These are phyloP conservation scores for Seiridium cupressi DNA, from an alignment of 2,329 filamentous ascomycete genomes.

Conservation along the genomic window DNA sequence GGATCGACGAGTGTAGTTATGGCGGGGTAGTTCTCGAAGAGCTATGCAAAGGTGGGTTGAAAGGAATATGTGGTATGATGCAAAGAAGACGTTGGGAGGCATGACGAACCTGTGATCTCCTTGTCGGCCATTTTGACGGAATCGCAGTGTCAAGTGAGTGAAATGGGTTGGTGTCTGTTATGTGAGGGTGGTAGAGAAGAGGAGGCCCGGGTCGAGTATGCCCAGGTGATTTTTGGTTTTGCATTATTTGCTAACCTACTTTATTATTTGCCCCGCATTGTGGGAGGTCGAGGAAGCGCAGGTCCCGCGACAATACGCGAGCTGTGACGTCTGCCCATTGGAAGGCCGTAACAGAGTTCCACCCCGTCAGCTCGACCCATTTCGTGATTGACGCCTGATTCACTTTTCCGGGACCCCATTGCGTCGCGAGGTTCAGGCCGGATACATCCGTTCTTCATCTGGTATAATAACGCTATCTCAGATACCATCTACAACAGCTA, in stretches of 20 bases:
- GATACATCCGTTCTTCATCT: no score
- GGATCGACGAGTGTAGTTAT: constrained; percentile 1
- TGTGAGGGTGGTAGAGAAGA: background rate
- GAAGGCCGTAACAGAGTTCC: background rate
- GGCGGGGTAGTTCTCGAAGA: constrained; percentile 18
- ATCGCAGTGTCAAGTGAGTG: background rate
- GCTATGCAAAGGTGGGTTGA: background rate
- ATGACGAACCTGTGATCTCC: constrained; percentile 17
- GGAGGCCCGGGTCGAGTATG: background rate
- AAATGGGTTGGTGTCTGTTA: background rate
- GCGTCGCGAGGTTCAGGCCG: no score
- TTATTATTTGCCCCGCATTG: constrained; percentile 6
- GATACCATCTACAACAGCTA: no score
- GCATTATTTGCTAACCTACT: constrained; percentile 5
- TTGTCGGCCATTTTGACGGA: constrained; percentile 20
- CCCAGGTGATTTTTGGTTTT: constrained; percentile 2
- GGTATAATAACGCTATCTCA: no score
- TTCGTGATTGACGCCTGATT: background rate
- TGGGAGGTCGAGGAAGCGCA: background rate
- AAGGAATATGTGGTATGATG: background rate
- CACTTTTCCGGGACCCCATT: background rate
- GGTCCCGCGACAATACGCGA: background rate
- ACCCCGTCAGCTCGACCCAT: background rate
- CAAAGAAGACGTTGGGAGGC: background rate
- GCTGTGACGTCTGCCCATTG: constrained; percentile 1